Evolutionary conservation across 2,329 filamentous ascomycete genomes (phyloP).

Genomic region (Penicillium brevicompactum): DNA sequence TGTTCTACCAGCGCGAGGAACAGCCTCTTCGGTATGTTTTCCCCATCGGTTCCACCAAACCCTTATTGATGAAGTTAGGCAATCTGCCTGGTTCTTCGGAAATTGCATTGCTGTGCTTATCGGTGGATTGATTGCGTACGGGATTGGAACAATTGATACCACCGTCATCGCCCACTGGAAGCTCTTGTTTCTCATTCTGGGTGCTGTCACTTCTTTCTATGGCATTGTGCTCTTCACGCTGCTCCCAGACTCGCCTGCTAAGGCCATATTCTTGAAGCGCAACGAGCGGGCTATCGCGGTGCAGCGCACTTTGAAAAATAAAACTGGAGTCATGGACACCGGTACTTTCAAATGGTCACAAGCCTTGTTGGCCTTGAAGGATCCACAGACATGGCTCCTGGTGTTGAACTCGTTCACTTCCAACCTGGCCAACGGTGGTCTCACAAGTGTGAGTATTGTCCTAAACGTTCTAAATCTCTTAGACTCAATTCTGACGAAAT

Average conservation of each 20-base stretch:
- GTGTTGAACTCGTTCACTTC: slow-evolving; percentile 15
- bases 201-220: slow-evolving; percentile 5
- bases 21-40: slow-evolving; percentile 35
- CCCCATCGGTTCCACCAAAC: no score
- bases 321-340: slow-evolving; percentile 13
- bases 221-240: not conserved
- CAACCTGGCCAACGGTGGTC: slow-evolving; percentile 17
- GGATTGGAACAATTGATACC: slow-evolving; percentile 26
- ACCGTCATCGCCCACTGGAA: slow-evolving; percentile 3
- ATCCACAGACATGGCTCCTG: slow-evolving; percentile 17
- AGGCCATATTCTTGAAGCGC: slow-evolving; percentile 4
- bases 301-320: slow-evolving; percentile 12
- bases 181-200: slow-evolving; percentile 13
- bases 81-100: slow-evolving; percentile 21
- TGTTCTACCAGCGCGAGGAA: slow-evolving; percentile 43
- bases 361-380: slow-evolving; percentile 8
- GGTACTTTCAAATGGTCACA: slow-evolving; percentile 16
- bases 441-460: slow-evolving; percentile 15
- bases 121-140: slow-evolving; percentile 33
- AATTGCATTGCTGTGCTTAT: slow-evolving; percentile 26
- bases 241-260: slow-evolving; percentile 6
- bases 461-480: no score
- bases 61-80: not conserved
- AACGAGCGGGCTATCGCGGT: slow-evolving; percentile 11
- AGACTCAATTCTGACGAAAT: not conserved